A percentile compares a stretch with the other conserved stretches of the same genome.
phyloP scores from a whole-genome alignment of 345 rosid species.

The Psidium guajava region DNA sequence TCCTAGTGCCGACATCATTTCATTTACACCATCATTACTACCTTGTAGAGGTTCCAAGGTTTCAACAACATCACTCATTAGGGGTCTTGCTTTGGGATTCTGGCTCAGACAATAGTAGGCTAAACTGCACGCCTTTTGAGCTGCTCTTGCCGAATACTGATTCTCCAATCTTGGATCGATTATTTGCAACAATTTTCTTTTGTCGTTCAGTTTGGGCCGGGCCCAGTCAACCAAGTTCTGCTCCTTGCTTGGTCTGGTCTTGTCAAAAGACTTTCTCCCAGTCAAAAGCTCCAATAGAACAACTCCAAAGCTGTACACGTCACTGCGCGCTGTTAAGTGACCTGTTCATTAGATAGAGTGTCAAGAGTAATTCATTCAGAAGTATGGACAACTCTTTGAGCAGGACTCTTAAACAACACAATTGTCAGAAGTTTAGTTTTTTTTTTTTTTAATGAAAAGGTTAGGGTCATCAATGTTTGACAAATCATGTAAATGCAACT shows the following conservation, averaged over 20 bases:
- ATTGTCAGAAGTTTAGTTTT: not conserved
- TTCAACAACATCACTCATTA: slow-evolving; percentile 96
- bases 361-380: not conserved
- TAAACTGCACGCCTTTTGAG: slow-evolving; percentile 92
- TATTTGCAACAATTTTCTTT: slow-evolving; percentile 78
- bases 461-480: not conserved
- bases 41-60: slow-evolving; percentile 87
- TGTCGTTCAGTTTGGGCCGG: slow-evolving; percentile 88
- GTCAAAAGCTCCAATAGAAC: slow-evolving; percentile 88
- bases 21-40: slow-evolving; percentile 26
- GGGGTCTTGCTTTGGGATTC: slow-evolving; percentile 94
- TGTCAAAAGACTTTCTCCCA: slow-evolving; percentile 90
- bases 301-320: slow-evolving; percentile 95
- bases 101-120: slow-evolving; percentile 92
- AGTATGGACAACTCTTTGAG: not conserved
- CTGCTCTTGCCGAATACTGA: slow-evolving; percentile 87
- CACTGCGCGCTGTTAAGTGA: slow-evolving; percentile 92
- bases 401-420: not conserved
- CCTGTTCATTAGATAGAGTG: slow-evolving; percentile 41
- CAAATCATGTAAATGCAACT: not conserved
- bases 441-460: not conserved
- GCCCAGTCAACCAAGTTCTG: slow-evolving; percentile 99
- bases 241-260: slow-evolving; percentile 89
- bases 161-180: slow-evolving; percentile 82
- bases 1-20: slow-evolving; percentile 27